Percentiles rank a stretch among this genome's conserved stretches.
phyloP scores from a whole-genome alignment of 495 filamentous ascomycete genomes.

The Pseudoneurospora amorphoporcata region DNA sequence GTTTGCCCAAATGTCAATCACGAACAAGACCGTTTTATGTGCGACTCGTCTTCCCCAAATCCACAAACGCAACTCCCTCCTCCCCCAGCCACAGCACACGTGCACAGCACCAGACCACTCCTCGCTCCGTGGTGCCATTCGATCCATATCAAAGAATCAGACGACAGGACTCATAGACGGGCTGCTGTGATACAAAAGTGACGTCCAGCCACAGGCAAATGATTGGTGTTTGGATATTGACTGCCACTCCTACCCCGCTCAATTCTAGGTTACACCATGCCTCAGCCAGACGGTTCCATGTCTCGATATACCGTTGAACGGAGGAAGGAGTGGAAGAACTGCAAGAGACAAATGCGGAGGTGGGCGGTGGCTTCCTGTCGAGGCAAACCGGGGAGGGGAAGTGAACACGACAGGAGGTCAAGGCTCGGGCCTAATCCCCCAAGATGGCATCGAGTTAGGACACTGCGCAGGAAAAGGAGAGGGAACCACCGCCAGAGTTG shows the following conservation, averaged over 20 bases:
- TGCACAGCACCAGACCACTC: neutral
- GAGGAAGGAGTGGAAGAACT: neutral
- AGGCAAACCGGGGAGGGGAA: neutral
- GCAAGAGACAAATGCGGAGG: neutral
- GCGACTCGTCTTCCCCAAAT: neutral
- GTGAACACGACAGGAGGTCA: neutral
- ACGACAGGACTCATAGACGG: slow-evolving; percentile 2
- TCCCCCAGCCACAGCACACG: neutral
- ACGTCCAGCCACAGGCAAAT: slow-evolving; percentile 13
- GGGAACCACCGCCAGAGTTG: neutral
- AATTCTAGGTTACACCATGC: slow-evolving; percentile 7
- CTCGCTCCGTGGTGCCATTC: slow-evolving; percentile 8
- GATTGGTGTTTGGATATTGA: slow-evolving; percentile 22
- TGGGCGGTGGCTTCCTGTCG: neutral
- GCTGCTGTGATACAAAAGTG: slow-evolving; percentile 13
- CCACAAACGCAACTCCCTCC: neutral
- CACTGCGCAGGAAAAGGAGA: neutral
- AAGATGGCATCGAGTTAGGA: neutral
- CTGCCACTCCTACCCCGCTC: slow-evolving; percentile 24
- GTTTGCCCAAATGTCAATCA: neutral
- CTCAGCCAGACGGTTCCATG: slow-evolving; percentile 4
- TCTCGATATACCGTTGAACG: neutral
- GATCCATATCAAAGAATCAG: neutral
- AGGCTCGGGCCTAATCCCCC: neutral
- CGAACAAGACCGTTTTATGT: neutral